phyloP scores from a whole-genome alignment of 768 basidiomycete species.

The Russula ochroleuca region DNA sequence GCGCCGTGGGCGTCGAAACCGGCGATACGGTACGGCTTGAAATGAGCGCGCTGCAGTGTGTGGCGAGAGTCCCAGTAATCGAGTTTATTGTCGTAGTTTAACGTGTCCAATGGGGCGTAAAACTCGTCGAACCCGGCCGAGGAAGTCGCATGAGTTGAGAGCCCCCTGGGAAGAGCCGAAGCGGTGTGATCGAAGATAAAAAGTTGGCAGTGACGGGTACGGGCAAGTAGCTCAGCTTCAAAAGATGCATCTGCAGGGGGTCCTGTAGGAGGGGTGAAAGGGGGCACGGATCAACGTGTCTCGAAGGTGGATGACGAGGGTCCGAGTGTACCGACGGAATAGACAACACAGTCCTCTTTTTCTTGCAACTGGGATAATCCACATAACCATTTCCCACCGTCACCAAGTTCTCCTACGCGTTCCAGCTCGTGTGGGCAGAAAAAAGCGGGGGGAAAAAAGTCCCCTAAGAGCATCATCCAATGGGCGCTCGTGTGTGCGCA shows the following conservation, averaged over 20 bases:
- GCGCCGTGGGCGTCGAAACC: conserved; percentile 37
- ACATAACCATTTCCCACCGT: conserved; percentile 70
- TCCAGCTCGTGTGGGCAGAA: conserved; percentile 43
- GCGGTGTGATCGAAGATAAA: conserved; percentile 55
- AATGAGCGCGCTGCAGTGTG: conserved; percentile 39
- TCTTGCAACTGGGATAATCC: conserved; percentile 52
- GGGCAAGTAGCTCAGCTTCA: conserved; percentile 52
- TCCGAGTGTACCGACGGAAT: conserved; percentile 49
- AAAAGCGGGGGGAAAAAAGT: conserved; percentile 45
- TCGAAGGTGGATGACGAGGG: background rate
- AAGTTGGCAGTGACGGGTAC: conserved; percentile 47
- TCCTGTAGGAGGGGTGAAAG: conserved; percentile 29
- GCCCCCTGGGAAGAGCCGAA: conserved; percentile 9
- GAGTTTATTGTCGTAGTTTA: conserved; percentile 32
- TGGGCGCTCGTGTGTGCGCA: background rate
- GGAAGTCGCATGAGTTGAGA: conserved; percentile 31
- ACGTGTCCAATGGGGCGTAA: conserved; percentile 16
- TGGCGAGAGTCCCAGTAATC: conserved; percentile 32
- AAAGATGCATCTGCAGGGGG: conserved; percentile 63
- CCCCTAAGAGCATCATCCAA: conserved; percentile 34
- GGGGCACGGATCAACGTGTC: conserved; percentile 6
- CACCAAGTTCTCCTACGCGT: conserved; percentile 49
- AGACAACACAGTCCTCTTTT: conserved; percentile 55
- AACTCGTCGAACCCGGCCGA: conserved; percentile 14
- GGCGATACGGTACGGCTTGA: conserved; percentile 41